phyloP scores from a whole-genome alignment of 2,329 filamentous ascomycete species.

The Ascochyta fabae region DNA sequence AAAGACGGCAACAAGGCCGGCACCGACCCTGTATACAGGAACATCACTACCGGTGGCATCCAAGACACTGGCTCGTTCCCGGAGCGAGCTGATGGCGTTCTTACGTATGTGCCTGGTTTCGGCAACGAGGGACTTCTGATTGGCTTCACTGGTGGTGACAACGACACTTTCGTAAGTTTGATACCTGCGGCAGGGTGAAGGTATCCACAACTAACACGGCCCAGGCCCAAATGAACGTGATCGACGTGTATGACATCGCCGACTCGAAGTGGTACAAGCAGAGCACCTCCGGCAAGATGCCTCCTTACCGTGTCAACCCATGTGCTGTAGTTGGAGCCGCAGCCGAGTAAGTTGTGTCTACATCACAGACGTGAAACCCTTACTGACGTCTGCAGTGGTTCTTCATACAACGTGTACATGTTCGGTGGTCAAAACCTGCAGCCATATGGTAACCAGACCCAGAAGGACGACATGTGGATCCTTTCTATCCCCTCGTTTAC shows the following conservation, averaged over 20 bases:
- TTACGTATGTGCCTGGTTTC: conserved; percentile 79
- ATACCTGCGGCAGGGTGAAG: neutral
- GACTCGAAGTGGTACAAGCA: conserved; percentile 76
- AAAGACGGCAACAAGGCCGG: conserved; percentile 63
- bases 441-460: conserved; percentile 63
- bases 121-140: conserved; percentile 77
- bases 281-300: conserved; percentile 65
- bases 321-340: conserved; percentile 78
- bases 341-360: conserved; percentile 57
- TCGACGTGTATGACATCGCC: conserved; percentile 82
- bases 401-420: conserved; percentile 78
- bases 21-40: conserved; percentile 69
- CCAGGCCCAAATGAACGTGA: conserved; percentile 70
- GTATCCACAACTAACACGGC: conserved; percentile 11
- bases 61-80: conserved; percentile 72
- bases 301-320: conserved; percentile 66
- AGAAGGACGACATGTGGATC: conserved; percentile 80
- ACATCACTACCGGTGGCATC: conserved; percentile 74
- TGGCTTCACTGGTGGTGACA: conserved; percentile 76
- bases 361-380: neutral
- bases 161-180: conserved; percentile 65
- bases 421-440: conserved; percentile 78
- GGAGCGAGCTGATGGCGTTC: conserved; percentile 73
- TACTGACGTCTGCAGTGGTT: conserved; percentile 56
- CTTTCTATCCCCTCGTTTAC: conserved; percentile 80